phyloP scores from a whole-genome alignment of 2,329 filamentous ascomycete species.

The Penicillium italicum region DNA sequence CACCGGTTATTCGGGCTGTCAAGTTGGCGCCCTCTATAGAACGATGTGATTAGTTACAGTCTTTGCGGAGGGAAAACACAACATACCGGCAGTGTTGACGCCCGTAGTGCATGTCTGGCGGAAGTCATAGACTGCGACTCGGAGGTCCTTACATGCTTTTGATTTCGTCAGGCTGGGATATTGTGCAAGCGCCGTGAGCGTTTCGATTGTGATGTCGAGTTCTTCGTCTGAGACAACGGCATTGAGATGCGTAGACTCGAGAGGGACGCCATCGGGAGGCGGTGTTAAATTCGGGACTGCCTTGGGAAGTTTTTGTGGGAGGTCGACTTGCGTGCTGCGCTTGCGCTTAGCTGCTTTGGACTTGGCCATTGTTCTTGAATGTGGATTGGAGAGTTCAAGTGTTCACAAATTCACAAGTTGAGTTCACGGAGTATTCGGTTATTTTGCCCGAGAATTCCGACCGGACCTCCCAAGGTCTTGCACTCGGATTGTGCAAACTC shows the following conservation, averaged over 20 bases:
- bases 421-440: background rate
- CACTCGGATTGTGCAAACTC: background rate
- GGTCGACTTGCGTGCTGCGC: constrained; percentile 27
- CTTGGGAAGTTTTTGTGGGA: constrained; percentile 27
- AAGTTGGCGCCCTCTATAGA: constrained; percentile 55
- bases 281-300: constrained; percentile 19
- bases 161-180: constrained; percentile 64
- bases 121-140: constrained; percentile 66
- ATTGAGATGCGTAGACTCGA: constrained; percentile 27
- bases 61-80: constrained; percentile 11
- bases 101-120: constrained; percentile 66
- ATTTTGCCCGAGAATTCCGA: background rate
- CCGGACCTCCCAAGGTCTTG: background rate
- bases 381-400: background rate
- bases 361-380: constrained; percentile 21
- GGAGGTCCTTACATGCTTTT: constrained; percentile 63
- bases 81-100: constrained; percentile 53
- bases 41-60: constrained; percentile 6
- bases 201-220: constrained; percentile 64
- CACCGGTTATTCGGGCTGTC: constrained; percentile 63
- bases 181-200: constrained; percentile 55
- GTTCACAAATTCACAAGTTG: background rate
- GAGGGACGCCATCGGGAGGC: constrained; percentile 24
- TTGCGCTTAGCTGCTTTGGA: constrained; percentile 33
- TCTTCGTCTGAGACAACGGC: constrained; percentile 51